A percentile compares a stretch with the other conserved stretches of the same genome.
Conservation (phyloP, 2,329 filamentous ascomycete species). For the Pyrenophora graminea region DNA sequence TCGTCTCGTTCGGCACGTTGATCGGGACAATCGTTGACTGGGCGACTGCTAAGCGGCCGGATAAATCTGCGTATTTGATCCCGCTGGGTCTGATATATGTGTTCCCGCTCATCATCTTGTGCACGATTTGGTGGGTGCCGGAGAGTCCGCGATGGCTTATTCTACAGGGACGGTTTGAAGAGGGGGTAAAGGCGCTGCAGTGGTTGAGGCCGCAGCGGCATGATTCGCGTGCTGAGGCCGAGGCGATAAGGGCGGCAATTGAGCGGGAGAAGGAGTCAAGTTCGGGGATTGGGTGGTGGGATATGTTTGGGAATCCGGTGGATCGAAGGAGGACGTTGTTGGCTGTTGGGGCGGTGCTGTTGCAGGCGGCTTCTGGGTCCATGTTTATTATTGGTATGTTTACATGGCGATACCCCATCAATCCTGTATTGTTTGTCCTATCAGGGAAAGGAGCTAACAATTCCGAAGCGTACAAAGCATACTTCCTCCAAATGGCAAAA, state of each 20-base stretch:
- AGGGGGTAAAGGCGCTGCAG: slow-evolving; percentile 46
- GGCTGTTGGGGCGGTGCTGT: slow-evolving; percentile 41
- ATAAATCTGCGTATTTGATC: slow-evolving; percentile 50
- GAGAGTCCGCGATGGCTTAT: slow-evolving; percentile 43
- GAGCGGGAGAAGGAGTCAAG: slow-evolving; percentile 39
- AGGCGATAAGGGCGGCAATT: slow-evolving; percentile 40
- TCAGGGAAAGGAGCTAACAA: too few relatives aligned
- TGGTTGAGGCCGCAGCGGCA: slow-evolving; percentile 41
- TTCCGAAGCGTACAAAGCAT: slow-evolving; percentile 50
- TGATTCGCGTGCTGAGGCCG: slow-evolving; percentile 46
- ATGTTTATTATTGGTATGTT: slow-evolving; percentile 49
- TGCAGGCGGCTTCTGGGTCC: slow-evolving; percentile 45
- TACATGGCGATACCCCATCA: too few relatives aligned
- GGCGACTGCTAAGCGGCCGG: slow-evolving; percentile 46
- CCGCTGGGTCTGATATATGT: slow-evolving; percentile 60
- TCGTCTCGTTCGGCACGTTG: slow-evolving; percentile 51
- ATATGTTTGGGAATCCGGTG: slow-evolving; percentile 44
- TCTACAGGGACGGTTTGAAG: slow-evolving; percentile 36
- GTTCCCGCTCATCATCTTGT: slow-evolving; percentile 48
- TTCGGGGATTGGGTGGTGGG: slow-evolving; percentile 36
- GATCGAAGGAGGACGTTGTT: slow-evolving; percentile 45
- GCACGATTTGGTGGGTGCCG: slow-evolving; percentile 42
- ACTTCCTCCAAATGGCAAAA: slow-evolving; percentile 64
- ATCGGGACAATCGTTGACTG: slow-evolving; percentile 59
- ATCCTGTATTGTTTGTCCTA: too few relatives aligned